Percentiles rank a stretch among this genome's conserved stretches.
These are phyloP conservation scores for Lignosus rhinocerotis DNA, from an alignment of 1,284 basidiomycete species.

Conservation along the genomic window DNA sequence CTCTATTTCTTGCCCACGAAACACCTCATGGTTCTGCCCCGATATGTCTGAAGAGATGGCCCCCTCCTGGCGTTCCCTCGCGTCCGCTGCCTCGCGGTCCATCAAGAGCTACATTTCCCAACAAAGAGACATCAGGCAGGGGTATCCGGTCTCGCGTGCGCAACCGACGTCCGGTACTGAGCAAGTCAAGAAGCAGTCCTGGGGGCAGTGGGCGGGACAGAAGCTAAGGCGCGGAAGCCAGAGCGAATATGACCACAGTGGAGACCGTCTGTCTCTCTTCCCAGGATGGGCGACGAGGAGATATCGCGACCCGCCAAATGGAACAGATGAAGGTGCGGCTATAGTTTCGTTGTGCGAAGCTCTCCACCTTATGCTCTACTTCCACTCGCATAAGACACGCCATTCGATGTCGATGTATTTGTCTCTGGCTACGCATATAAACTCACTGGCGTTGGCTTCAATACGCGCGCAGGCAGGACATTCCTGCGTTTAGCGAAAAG, in stretches of 20 bases:
- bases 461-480: constrained; percentile 72
- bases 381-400: constrained; percentile 33
- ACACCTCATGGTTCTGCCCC: constrained; percentile 15
- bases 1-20: background rate
- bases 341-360: background rate
- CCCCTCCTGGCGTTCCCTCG: constrained; percentile 35
- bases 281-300: constrained; percentile 44
- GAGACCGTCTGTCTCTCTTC: constrained; percentile 39
- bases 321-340: constrained; percentile 21
- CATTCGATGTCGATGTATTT: constrained; percentile 70
- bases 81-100: constrained; percentile 36
- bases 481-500: constrained; percentile 79
- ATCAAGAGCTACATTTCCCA: constrained; percentile 45
- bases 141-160: constrained; percentile 22
- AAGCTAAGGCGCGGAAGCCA: constrained; percentile 37
- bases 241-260: constrained; percentile 20
- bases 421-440: constrained; percentile 76
- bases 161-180: constrained; percentile 14
- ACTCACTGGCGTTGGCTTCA: constrained; percentile 58
- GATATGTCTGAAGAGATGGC: constrained; percentile 36
- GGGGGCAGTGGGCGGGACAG: constrained; percentile 51
- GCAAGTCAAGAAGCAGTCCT: constrained; percentile 34
- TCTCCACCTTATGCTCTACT: background rate
- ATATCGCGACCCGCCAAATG: constrained; percentile 27
- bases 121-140: constrained; percentile 35